These are phyloP conservation scores for Kalanchoe fedtschenkoi DNA, from an alignment of 164 flowering plant species.

Conservation along the genomic window DNA sequence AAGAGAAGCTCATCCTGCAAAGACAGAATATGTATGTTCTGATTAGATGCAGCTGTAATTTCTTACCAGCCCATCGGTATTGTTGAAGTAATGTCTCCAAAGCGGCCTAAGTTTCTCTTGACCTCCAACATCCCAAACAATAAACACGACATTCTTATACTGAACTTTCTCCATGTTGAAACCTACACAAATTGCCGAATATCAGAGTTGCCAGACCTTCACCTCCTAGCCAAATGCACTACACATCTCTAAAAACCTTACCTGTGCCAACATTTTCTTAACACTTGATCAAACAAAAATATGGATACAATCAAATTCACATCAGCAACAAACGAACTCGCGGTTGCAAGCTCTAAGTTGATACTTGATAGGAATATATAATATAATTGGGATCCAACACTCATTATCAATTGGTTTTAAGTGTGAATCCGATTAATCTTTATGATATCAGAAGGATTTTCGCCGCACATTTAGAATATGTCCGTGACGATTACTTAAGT, in stretches of 20 bases:
- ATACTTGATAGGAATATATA: too few relatives aligned
- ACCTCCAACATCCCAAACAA: slow-evolving; percentile 99
- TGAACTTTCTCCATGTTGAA: slow-evolving; percentile 99
- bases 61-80: slow-evolving; percentile 93
- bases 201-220: background rate
- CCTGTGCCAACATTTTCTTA: too few relatives aligned
- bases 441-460: too few relatives aligned
- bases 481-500: too few relatives aligned
- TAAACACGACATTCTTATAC: slow-evolving; percentile 91
- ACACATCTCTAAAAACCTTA: too few relatives aligned
- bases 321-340: background rate
- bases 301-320: background rate
- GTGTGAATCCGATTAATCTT: too few relatives aligned
- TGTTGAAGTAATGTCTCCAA: slow-evolving; percentile 97
- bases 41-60: background rate
- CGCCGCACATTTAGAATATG: too few relatives aligned
- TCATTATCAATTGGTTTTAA: too few relatives aligned
- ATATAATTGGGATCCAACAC: too few relatives aligned
- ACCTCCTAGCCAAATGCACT: background rate
- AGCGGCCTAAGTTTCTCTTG: slow-evolving; percentile 95
- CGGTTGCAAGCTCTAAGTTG: too few relatives aligned
- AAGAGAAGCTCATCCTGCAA: background rate
- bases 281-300: background rate
- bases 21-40: too few relatives aligned
- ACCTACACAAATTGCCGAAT: slow-evolving; percentile 33